Conservation (phyloP, 176 grass and related monocot genomes). For the Oryza brachyantha region DNA sequence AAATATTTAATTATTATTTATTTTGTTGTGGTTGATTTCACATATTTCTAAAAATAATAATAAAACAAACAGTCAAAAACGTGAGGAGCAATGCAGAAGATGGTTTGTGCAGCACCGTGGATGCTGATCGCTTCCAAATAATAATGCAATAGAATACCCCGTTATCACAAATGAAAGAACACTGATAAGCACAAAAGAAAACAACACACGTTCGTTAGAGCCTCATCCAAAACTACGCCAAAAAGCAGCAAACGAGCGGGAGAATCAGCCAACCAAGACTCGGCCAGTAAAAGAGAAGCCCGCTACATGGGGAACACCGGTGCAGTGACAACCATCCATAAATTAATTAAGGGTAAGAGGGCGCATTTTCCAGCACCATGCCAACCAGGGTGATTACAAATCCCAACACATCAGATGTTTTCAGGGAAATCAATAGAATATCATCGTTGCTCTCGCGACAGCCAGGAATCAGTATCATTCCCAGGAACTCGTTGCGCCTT, state of each 20-base stretch:
- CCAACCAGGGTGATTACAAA: slow-evolving; percentile 36
- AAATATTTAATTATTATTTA: too few relatives aligned
- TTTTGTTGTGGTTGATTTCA: too few relatives aligned
- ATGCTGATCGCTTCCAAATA: not conserved
- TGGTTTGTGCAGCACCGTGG: too few relatives aligned
- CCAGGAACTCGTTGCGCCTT: slow-evolving; percentile 67
- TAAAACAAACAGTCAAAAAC: too few relatives aligned
- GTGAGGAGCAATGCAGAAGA: too few relatives aligned
- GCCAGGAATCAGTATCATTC: slow-evolving; percentile 38
- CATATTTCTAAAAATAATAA: too few relatives aligned
- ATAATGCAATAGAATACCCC: not conserved
- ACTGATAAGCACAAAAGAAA: not conserved
- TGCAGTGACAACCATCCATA: slow-evolving; percentile 25
- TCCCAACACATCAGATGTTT: slow-evolving; percentile 32
- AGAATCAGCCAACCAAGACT: not conserved
- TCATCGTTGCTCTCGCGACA: not conserved
- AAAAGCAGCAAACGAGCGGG: not conserved
- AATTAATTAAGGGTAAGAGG: slow-evolving; percentile 28
- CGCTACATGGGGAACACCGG: not conserved
- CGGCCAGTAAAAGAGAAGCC: not conserved
- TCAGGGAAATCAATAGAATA: slow-evolving; percentile 43
- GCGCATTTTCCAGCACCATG: slow-evolving; percentile 26
- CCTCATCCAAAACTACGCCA: not conserved
- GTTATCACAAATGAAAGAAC: not conserved
- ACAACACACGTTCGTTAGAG: not conserved